Conservation (phyloP, 2,329 filamentous ascomycete genomes). For the Xylariales sp. region DNA sequence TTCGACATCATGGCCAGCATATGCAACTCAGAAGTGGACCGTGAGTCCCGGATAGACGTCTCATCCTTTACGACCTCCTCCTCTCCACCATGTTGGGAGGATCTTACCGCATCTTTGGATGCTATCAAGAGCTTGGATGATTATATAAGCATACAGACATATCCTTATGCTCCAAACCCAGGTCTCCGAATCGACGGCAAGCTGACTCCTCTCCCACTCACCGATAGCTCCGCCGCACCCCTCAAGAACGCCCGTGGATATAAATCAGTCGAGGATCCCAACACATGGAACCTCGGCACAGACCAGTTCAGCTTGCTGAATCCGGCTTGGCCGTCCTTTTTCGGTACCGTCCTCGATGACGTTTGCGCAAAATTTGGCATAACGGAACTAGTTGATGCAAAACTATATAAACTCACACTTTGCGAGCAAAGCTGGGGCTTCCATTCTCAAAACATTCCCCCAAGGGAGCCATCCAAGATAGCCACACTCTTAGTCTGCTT, state of each 20-base stretch:
- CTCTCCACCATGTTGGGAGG: conserved; percentile 7
- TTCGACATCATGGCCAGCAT: neutral
- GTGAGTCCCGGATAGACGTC: neutral
- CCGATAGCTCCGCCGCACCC: neutral
- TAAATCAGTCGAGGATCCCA: no score
- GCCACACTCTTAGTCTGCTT: conserved; percentile 3
- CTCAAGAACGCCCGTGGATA: neutral
- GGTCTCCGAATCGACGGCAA: neutral
- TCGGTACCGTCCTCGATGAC: neutral
- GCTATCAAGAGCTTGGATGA: neutral
- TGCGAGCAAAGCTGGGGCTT: neutral
- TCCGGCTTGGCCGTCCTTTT: conserved; percentile 1
- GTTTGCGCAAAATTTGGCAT: neutral
- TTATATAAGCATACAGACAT: neutral
- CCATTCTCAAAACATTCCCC: neutral
- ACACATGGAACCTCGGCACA: neutral
- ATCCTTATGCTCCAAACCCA: neutral
- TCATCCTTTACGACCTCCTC: neutral
- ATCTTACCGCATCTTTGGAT: conserved; percentile 6
- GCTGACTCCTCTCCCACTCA: neutral
- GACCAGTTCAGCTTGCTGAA: neutral
- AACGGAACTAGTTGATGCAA: neutral
- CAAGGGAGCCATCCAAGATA: no score
- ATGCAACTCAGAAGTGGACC: neutral
- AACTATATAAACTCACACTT: neutral